A percentile compares a stretch with the other conserved stretches of the same genome.
Evolutionary conservation across 108 stramenopile species (phyloP).

Genomic region (Pseudonitzschia delicatissima): DNA sequence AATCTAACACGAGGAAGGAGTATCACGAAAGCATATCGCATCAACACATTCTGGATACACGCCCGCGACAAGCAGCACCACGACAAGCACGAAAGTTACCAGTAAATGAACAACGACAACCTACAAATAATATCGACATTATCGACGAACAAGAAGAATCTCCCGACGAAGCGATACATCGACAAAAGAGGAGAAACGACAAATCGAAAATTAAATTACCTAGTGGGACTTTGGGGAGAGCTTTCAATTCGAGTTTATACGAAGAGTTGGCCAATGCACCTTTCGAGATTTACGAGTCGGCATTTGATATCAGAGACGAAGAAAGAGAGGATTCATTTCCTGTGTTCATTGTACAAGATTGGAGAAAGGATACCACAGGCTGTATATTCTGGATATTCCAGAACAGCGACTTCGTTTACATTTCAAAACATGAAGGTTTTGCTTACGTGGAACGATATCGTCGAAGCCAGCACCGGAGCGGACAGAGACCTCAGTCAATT

Average conservation of each 20-base stretch:
- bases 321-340: constrained; percentile 33
- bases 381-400: constrained; percentile 28
- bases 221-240: constrained; percentile 6
- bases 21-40: background rate
- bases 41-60: background rate
- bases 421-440: constrained; percentile 32
- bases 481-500: constrained; percentile 8
- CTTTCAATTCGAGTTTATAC: constrained; percentile 29
- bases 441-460: constrained; percentile 30
- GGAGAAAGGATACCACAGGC: constrained; percentile 21
- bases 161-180: background rate
- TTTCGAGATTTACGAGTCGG: constrained; percentile 28
- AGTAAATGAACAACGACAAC: background rate
- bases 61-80: background rate
- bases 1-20: background rate
- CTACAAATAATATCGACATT: background rate
- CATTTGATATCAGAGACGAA: constrained; percentile 5
- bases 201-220: constrained; percentile 10
- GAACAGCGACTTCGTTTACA: constrained; percentile 17
- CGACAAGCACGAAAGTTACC: no score
- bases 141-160: constrained; percentile 6
- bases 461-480: constrained; percentile 19
- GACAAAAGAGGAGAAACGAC: background rate
- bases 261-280: constrained; percentile 26
- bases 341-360: constrained; percentile 34